Percentiles rank a stretch among this genome's conserved stretches.
Evolutionary conservation across 805 yeast species (phyloP).

Genomic region (Saturnispora gosingensis): DNA sequence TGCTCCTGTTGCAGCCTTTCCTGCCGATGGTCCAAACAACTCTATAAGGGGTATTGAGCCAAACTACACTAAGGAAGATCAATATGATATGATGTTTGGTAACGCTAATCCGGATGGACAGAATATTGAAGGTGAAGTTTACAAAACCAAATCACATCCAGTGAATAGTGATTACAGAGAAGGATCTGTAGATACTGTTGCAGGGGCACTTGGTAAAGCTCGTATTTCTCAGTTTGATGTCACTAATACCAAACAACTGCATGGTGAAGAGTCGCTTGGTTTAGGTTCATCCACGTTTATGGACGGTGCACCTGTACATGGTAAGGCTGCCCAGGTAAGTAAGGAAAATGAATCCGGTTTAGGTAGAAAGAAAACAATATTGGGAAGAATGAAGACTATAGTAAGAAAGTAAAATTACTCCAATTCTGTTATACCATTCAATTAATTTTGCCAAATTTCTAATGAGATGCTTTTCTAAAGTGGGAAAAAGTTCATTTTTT

Average conservation of each 20-base stretch:
- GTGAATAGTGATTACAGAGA: conserved; percentile 22
- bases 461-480: background rate
- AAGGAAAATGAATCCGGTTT: conserved; percentile 44
- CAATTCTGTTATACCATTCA: background rate
- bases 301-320: conserved; percentile 88
- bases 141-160: conserved; percentile 1
- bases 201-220: conserved; percentile 34
- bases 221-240: conserved; percentile 63
- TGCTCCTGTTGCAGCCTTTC: conserved; percentile 94
- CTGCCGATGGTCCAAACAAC: conserved; percentile 89
- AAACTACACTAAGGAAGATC: conserved; percentile 44
- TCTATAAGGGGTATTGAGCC: conserved; percentile 64
- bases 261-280: conserved; percentile 81
- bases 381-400: conserved; percentile 83
- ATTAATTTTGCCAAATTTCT: background rate
- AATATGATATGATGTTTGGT: conserved; percentile 73
- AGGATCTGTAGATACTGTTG: conserved; percentile 17
- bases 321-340: conserved; percentile 10
- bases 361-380: conserved; percentile 71
- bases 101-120: conserved; percentile 39
- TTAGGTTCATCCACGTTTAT: conserved; percentile 86
- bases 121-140: conserved; percentile 23
- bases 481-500: background rate
- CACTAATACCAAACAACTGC: conserved; percentile 46
- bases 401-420: conserved; percentile 12